Percentiles rank a stretch among this genome's conserved stretches.
These are phyloP conservation scores for Passiflora organensis DNA, from an alignment of 345 rosid species.

Conservation along the genomic window DNA sequence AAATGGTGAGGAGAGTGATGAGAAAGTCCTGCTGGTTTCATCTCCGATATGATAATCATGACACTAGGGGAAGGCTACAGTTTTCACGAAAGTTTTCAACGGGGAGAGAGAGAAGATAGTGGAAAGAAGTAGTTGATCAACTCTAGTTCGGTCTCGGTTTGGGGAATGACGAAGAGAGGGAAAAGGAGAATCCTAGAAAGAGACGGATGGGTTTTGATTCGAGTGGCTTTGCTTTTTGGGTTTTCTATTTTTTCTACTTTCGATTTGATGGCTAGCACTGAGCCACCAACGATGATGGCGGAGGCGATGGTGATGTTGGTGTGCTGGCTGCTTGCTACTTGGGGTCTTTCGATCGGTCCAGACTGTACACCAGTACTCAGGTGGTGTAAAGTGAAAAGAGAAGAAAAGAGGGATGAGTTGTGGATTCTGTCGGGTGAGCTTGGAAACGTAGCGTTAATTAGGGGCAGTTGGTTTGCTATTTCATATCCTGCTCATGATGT, in stretches of 20 bases:
- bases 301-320: background rate
- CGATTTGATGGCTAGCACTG: conserved; percentile 5
- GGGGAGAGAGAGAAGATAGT: background rate
- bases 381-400: background rate
- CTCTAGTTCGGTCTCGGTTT: no score
- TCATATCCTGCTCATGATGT: no score
- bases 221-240: no score
- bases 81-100: background rate
- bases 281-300: background rate
- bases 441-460: no score
- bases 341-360: background rate
- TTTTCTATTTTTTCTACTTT: background rate
- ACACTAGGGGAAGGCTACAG: no score
- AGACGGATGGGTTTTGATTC: no score
- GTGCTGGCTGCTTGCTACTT: background rate
- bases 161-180: conserved; percentile 13
- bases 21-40: no score
- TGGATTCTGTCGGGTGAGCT: background rate
- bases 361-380: background rate
- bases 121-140: conserved; percentile 3
- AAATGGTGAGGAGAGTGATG: no score
- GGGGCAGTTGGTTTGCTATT: background rate
- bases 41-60: no score
- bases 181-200: background rate
- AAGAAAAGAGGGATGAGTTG: background rate